phyloP scores from a whole-genome alignment of 75 land plant genomes.

The Pinus tabuliformis region DNA sequence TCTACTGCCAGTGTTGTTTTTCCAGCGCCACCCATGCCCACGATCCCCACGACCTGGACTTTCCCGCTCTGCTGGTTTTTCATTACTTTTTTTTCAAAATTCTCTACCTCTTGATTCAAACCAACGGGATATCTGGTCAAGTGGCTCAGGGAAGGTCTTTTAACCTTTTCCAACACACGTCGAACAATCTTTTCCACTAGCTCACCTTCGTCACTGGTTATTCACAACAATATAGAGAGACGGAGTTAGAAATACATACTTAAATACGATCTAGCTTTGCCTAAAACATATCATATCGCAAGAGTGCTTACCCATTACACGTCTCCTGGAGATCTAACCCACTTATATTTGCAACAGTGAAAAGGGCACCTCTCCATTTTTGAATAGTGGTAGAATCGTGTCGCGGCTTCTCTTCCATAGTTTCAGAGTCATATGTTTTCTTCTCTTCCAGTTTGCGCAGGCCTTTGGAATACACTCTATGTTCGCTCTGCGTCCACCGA shows the following conservation, averaged over 20 bases:
- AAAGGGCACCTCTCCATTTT: too few species aligned
- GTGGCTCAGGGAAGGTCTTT: not conserved
- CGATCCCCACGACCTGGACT: not conserved
- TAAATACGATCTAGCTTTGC: too few species aligned
- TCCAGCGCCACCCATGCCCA: not conserved
- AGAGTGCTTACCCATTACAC: too few species aligned
- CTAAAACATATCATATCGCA: too few species aligned
- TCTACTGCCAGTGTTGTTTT: constrained; percentile 4
- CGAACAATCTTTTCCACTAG: not conserved
- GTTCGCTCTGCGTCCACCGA: too few species aligned
- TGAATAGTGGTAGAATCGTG: too few species aligned
- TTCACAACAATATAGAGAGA: not conserved
- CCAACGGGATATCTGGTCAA: not conserved
- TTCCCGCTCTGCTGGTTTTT: not conserved
- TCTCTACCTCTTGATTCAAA: not conserved
- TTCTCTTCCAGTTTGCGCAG: too few species aligned
- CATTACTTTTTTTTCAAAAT: not conserved
- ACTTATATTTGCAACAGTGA: too few species aligned
- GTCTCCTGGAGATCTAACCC: too few species aligned
- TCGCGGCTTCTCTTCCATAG: too few species aligned
- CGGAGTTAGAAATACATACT: not conserved
- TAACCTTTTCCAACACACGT: not conserved
- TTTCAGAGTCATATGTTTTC: too few species aligned
- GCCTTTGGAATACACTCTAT: too few species aligned
- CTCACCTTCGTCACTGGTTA: not conserved